Percentiles rank a stretch among this genome's conserved stretches.
These are phyloP conservation scores for Nemania abortiva DNA, from an alignment of 2,329 filamentous ascomycete species.

Conservation along the genomic window DNA sequence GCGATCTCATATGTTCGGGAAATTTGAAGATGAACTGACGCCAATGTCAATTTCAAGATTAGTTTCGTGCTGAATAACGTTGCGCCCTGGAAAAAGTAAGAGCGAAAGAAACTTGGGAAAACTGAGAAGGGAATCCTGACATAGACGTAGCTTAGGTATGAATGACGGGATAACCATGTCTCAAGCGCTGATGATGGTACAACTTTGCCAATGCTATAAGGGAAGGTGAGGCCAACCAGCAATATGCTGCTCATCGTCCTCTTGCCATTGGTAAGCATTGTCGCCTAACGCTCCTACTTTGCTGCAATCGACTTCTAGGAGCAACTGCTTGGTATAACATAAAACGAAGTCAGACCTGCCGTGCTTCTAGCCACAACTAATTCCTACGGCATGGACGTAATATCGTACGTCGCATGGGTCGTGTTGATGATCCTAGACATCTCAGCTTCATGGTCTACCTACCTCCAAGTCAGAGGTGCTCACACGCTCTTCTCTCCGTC, in stretches of 20 bases:
- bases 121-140: too few relatives aligned
- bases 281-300: background rate
- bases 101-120: too few relatives aligned
- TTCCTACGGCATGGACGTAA: background rate
- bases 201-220: background rate
- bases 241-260: background rate
- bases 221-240: background rate
- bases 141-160: too few relatives aligned
- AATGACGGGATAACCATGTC: background rate
- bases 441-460: constrained; percentile 11
- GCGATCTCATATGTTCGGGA: background rate
- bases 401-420: background rate
- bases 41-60: too few relatives aligned
- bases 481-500: constrained; percentile 12
- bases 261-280: background rate
- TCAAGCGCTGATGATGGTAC: background rate
- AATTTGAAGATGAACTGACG: too few relatives aligned
- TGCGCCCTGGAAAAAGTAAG: too few relatives aligned
- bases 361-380: background rate
- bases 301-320: background rate
- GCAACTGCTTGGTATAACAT: background rate
- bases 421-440: background rate
- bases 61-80: too few relatives aligned
- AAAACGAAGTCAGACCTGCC: constrained; percentile 15
- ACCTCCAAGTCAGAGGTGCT: constrained; percentile 5